Evolutionary conservation across 1,139 yeast species (phyloP), one percentile per base, ranked within the genome.

Genomic region (Debaryomyces coudertii): DNA sequence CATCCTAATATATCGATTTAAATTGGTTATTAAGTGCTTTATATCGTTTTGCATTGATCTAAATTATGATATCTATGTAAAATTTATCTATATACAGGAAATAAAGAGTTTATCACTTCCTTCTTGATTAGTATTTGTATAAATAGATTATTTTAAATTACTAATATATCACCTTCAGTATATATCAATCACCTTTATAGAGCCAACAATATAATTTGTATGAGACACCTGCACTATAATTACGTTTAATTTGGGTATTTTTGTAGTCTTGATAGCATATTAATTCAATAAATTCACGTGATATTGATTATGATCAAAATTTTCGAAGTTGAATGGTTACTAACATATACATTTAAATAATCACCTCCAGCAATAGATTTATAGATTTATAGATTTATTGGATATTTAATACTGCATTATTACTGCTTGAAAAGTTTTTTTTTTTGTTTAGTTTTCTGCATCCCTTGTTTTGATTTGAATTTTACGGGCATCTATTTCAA

Each of bases 261-360:
- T 18, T 4, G 22, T 20, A 20, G 5, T 4, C 22, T 4, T 20
- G 4, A 20, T 20, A 5, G 22, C 5, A 20, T 15, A 28, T 8
- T 25, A 23, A 36, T 38, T 38, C 34, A 38, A 38, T 20, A 28
- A 38, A 38, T 7, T 9, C 41, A 38, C 41, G 41, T 38, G 41
- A 38, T 16, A 7, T 2, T 9, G 11, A 11, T 29, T 22, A 28
- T 28, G 16, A 38, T 29, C 34, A 38, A 38, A 36, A 15, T 38
- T 38, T 38, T 38, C 33, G 11, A 15, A 28, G 18, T n/a, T 24
- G 11, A 24, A 35, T 20, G 22, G 16, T n/a, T 12, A 35, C 18
- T 8, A 20, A 4, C 24, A 18, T 18, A 11, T 11, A 20, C 6
- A 11, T 9, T 18, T 14, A 14, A n/a, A 33, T 7, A 33, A 33